Conservation (phyloP, 2,329 filamentous ascomycete genomes). For the Ceratocystis harringtonii region DNA sequence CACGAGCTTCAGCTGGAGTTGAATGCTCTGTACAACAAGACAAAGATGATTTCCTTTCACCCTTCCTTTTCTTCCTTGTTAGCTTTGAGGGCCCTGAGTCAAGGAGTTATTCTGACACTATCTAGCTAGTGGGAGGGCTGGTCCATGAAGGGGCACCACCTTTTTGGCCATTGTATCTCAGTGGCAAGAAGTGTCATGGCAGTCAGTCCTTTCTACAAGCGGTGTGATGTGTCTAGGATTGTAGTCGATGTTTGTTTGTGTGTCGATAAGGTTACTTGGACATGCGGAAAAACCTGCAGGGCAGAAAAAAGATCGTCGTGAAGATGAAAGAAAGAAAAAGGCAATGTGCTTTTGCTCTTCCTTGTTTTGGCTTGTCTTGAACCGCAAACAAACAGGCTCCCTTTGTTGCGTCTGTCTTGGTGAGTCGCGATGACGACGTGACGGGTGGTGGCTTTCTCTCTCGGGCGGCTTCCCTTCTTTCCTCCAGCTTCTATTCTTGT, state of each 20-base stretch:
- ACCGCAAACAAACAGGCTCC: too few relatives aligned
- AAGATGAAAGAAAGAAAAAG: not conserved
- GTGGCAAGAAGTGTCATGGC: not conserved
- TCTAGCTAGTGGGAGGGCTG: not conserved
- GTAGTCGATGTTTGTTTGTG: not conserved
- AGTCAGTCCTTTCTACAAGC: not conserved
- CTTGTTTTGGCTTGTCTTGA: not conserved
- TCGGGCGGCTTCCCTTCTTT: not conserved
- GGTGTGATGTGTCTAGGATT: not conserved
- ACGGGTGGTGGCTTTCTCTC: not conserved
- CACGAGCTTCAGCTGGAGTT: too few relatives aligned
- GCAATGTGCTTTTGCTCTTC: not conserved
- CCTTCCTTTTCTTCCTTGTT: not conserved
- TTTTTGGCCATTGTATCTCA: not conserved
- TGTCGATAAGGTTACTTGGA: conserved; percentile 2
- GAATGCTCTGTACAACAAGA: too few relatives aligned
- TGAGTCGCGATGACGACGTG: too few relatives aligned
- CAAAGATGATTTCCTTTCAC: not conserved
- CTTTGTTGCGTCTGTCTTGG: too few relatives aligned
- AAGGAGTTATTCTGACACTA: not conserved
- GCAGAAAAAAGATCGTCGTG: not conserved
- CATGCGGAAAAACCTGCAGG: not conserved
- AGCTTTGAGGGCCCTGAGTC: not conserved
- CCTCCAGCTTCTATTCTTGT: not conserved
- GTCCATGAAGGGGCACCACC: too few relatives aligned